phyloP scores from a whole-genome alignment of 2,329 filamentous ascomycete genomes.

The Penicillium expansum region DNA sequence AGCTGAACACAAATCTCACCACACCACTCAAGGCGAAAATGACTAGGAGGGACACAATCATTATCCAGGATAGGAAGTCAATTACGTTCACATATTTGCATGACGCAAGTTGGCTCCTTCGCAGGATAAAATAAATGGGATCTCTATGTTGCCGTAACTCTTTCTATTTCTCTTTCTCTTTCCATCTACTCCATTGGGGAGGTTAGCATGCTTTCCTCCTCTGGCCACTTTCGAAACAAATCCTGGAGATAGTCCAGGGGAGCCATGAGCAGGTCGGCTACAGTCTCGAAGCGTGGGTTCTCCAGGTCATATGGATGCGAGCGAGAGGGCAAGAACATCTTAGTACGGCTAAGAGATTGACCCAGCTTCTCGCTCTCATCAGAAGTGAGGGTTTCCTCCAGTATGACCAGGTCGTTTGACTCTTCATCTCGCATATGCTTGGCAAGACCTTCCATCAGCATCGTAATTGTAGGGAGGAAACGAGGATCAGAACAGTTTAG shows the following conservation, averaged over 20 bases:
- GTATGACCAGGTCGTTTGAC: conserved; percentile 47
- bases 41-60: background rate
- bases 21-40: background rate
- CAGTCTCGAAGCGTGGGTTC: conserved; percentile 57
- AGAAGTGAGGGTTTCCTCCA: conserved; percentile 45
- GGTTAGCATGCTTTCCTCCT: conserved; percentile 12
- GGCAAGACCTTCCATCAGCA: conserved; percentile 45
- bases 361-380: conserved; percentile 41
- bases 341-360: conserved; percentile 51
- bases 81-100: background rate
- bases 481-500: conserved; percentile 40
- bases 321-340: conserved; percentile 53
- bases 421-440: conserved; percentile 55
- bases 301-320: conserved; percentile 53
- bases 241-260: conserved; percentile 58
- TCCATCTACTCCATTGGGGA: conserved; percentile 5
- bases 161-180: background rate
- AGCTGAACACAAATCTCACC: conserved; percentile 16
- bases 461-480: conserved; percentile 46
- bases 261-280: conserved; percentile 53
- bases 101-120: background rate
- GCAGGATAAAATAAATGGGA: background rate
- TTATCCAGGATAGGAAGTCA: background rate
- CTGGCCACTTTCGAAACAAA: conserved; percentile 56
- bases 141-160: background rate